Conservation (phyloP, 2,329 filamentous ascomycete species). For the Stromatinia cepivora region DNA sequence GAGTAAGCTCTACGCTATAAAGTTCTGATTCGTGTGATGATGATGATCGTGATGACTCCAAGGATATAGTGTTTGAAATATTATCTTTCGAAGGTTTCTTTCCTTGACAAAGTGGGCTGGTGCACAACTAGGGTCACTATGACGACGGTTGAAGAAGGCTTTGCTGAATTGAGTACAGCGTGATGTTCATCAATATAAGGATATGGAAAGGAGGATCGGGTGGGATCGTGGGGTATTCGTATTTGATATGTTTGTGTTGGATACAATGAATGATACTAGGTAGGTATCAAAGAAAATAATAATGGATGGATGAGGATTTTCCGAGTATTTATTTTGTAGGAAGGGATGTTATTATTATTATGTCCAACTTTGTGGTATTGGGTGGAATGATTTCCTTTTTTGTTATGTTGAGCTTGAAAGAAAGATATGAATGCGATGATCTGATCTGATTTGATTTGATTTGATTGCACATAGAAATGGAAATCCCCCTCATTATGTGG, state of each 20-base stretch:
- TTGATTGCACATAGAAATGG: neutral
- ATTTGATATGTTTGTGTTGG: neutral
- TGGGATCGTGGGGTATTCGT: neutral
- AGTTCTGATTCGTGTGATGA: conserved; percentile 5
- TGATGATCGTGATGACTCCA: conserved; percentile 6
- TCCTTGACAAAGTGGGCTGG: neutral
- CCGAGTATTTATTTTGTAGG: neutral
- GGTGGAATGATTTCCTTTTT: neutral
- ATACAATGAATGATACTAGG: neutral
- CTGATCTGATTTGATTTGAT: neutral
- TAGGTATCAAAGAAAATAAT: neutral
- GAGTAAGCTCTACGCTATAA: conserved; percentile 13
- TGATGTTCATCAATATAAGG: neutral
- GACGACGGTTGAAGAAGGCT: neutral
- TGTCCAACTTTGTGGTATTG: neutral
- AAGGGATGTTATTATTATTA: neutral
- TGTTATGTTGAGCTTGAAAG: neutral
- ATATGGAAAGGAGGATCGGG: neutral
- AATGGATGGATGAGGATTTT: neutral
- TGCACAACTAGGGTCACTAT: neutral
- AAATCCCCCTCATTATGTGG: neutral
- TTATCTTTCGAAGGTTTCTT: neutral
- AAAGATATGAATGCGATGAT: neutral
- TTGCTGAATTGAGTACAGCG: neutral
- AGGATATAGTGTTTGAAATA: neutral